A percentile compares a stretch with the other conserved stretches of the same genome.
phyloP scores from a whole-genome alignment of 306 rosid species.

The Cicer pinnatifidum region DNA sequence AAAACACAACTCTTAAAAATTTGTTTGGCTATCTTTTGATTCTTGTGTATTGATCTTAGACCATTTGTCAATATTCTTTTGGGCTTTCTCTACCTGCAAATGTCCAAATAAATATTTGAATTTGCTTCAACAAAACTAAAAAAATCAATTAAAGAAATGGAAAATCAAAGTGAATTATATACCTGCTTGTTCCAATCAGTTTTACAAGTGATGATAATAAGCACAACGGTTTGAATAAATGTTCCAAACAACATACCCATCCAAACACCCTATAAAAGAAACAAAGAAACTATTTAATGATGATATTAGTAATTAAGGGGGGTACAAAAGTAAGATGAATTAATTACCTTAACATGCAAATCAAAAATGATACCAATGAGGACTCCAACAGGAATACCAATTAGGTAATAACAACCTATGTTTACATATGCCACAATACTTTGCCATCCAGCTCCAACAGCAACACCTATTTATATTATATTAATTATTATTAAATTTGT shows the following conservation, averaged over 20 bases:
- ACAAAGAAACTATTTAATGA: no score
- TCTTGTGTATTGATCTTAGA: neutral
- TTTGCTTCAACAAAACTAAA: neutral
- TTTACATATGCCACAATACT: slow-evolving; percentile 62
- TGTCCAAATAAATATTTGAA: neutral
- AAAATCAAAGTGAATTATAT: slow-evolving; percentile 6
- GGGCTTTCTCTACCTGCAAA: neutral
- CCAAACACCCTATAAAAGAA: slow-evolving; percentile 62
- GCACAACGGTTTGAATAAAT: slow-evolving; percentile 58
- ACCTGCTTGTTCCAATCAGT: slow-evolving; percentile 76
- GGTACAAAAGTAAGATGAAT: neutral
- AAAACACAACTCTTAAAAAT: neutral
- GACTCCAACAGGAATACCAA: slow-evolving; percentile 63
- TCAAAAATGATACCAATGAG: slow-evolving; percentile 46
- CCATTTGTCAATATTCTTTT: neutral
- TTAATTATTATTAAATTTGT: neutral
- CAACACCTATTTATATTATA: slow-evolving; percentile 47
- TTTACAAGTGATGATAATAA: slow-evolving; percentile 48
- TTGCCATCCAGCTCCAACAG: slow-evolving; percentile 71
- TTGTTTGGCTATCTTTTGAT: neutral
- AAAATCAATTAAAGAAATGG: neutral
- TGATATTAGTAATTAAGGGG: neutral
- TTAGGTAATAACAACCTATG: slow-evolving; percentile 56
- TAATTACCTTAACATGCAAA: slow-evolving; percentile 48
- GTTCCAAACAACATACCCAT: slow-evolving; percentile 68